Percentiles rank a stretch among this genome's conserved stretches.
phyloP scores from a whole-genome alignment of 1,284 basidiomycete species.

The Flammula alnicola region DNA sequence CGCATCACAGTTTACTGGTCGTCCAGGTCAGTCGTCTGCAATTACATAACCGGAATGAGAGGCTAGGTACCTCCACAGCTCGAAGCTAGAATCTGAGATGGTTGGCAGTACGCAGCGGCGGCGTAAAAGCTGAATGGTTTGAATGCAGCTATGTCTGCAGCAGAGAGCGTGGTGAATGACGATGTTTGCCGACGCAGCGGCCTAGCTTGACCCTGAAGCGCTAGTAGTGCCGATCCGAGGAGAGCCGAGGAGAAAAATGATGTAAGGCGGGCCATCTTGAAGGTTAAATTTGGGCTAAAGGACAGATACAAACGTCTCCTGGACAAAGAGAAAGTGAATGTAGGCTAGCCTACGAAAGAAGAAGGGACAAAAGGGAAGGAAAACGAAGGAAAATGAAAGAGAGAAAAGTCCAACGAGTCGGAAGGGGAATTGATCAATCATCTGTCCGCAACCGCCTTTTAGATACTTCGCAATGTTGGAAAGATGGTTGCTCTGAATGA shows the following conservation, averaged over 20 bases:
- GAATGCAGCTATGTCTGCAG: constrained; percentile 48
- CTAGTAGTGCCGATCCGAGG: neutral
- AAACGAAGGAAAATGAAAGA: neutral
- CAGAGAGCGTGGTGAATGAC: constrained; percentile 31
- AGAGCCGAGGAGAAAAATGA: neutral
- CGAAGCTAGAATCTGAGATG: constrained; percentile 53
- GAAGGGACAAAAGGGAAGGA: neutral
- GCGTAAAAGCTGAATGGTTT: constrained; percentile 60
- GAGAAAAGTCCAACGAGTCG: too few relatives aligned
- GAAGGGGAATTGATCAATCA: too few relatives aligned
- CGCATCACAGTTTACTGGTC: constrained; percentile 52
- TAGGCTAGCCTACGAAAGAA: constrained; percentile 11
- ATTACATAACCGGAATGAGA: neutral
- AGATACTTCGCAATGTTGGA: too few relatives aligned
- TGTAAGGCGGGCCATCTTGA: neutral
- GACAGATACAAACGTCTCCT: constrained; percentile 1
- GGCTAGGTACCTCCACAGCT: constrained; percentile 53
- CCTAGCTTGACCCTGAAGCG: neutral
- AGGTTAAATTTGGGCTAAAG: neutral
- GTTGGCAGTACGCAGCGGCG: constrained; percentile 55
- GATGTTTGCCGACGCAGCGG: neutral
- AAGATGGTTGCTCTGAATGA: too few relatives aligned
- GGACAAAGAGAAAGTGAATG: neutral
- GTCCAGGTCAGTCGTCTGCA: neutral
- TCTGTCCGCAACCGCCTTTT: too few relatives aligned